A percentile compares a stretch with the other conserved stretches of the same genome.
These are phyloP conservation scores for Chamaecyparis obtusa DNA, from an alignment of 75 land plant genomes.

Conservation along the genomic window DNA sequence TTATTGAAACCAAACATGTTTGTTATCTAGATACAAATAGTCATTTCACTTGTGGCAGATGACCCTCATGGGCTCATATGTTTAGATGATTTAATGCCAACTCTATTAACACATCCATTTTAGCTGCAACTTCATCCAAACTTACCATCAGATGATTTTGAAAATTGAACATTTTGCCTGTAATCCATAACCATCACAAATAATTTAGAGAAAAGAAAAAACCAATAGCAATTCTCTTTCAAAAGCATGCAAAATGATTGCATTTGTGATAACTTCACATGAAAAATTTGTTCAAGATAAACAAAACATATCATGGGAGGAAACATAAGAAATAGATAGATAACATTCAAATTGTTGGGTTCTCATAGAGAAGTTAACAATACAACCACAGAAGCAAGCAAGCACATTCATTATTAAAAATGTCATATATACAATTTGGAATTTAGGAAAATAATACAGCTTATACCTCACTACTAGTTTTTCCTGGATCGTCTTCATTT, in stretches of 20 bases:
- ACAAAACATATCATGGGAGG: neutral
- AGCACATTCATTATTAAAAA: too few species aligned
- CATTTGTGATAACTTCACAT: neutral
- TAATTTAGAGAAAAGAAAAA: neutral
- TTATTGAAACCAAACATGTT: neutral
- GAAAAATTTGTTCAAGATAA: neutral
- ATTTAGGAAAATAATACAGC: neutral
- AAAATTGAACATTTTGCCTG: slow-evolving; percentile 26
- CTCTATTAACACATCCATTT: slow-evolving; percentile 77
- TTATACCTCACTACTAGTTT: slow-evolving; percentile 50
- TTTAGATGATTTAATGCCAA: slow-evolving; percentile 72
- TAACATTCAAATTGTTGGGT: neutral
- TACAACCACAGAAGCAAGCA: too few species aligned
- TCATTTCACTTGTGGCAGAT: slow-evolving; percentile 41
- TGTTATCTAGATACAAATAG: neutral
- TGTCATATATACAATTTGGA: too few species aligned
- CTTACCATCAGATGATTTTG: slow-evolving; percentile 17
- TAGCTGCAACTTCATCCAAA: slow-evolving; percentile 54
- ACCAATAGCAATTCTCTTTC: neutral
- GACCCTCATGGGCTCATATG: slow-evolving; percentile 44
- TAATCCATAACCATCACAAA: neutral
- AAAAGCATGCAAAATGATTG: neutral
- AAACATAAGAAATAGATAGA: too few species aligned
- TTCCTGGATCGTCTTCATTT: slow-evolving; percentile 18
- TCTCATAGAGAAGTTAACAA: neutral